Conservation (phyloP, 192 early-diverging fungal species). For the Coemansia sp. region DNA sequence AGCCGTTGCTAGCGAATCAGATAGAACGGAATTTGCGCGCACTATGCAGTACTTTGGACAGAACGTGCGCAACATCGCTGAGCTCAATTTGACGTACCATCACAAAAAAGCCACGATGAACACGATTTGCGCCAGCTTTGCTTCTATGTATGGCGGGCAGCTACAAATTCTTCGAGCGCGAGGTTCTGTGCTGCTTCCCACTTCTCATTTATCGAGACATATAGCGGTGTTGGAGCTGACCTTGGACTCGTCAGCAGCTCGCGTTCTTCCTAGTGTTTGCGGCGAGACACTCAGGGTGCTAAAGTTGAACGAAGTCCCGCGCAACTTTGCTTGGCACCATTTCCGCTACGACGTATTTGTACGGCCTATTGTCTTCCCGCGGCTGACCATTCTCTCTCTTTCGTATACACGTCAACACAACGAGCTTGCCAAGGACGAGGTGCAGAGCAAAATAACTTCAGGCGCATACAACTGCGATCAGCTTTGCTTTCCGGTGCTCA, state of each 20-base stretch:
- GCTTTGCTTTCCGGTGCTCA: neutral
- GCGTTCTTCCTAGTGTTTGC: neutral
- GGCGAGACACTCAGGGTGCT: slow-evolving; percentile 4
- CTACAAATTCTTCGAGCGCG: neutral
- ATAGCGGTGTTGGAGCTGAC: neutral
- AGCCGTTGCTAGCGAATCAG: neutral
- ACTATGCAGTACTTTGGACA: neutral
- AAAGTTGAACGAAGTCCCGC: no score
- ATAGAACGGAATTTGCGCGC: neutral
- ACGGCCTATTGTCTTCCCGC: neutral
- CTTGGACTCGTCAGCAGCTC: neutral
- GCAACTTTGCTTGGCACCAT: no score
- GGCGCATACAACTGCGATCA: neutral
- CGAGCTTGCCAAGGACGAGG: neutral
- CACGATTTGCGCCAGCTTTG: neutral
- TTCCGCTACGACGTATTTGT: no score
- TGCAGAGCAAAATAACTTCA: neutral
- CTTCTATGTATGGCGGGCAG: neutral
- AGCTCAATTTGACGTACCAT: neutral
- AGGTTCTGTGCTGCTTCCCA: neutral
- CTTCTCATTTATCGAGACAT: neutral
- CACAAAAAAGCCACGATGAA: neutral
- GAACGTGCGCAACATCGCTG: neutral
- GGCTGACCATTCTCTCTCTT: neutral
- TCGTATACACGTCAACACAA: neutral